Conservation (phyloP, 768 basidiomycete genomes). For the Cystofilobasidium capitatum region DNA sequence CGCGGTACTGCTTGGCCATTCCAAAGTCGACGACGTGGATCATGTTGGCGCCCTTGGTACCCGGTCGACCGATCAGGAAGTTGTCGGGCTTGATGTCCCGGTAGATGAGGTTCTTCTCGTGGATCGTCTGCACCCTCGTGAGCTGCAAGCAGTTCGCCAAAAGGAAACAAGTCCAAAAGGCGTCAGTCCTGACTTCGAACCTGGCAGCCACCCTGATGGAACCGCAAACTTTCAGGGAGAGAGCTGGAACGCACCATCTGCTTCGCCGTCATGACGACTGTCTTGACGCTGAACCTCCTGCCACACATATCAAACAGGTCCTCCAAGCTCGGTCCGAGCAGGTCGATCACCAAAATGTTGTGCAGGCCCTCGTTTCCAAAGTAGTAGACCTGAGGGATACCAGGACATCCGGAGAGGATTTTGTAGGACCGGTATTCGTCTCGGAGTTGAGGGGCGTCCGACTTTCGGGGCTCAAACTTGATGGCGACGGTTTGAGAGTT, state of each 20-base stretch:
- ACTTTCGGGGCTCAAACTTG: constrained; percentile 89
- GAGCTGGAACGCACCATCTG: constrained; percentile 68
- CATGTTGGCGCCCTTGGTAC: constrained; percentile 75
- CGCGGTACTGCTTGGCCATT: constrained; percentile 99
- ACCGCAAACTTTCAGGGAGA: no score
- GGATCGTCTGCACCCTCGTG: constrained; percentile 90
- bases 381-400: constrained; percentile 98
- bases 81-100: constrained; percentile 99
- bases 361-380: constrained; percentile 98
- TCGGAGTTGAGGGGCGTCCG: constrained; percentile 92
- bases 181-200: no score
- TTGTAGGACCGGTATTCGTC: constrained; percentile 99
- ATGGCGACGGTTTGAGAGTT: constrained; percentile 98
- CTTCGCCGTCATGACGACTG: constrained; percentile 95
- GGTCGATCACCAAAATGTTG: constrained; percentile 96
- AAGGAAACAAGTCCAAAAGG: background rate
- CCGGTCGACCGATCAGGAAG: constrained; percentile 89
- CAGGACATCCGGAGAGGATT: constrained; percentile 84
- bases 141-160: constrained; percentile 48
- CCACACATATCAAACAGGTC: constrained; percentile 99
- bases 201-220: background rate
- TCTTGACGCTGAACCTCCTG: constrained; percentile 94
- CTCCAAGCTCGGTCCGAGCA: constrained; percentile 90
- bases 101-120: constrained; percentile 99
- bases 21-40: constrained; percentile 87